Evolutionary conservation across 2,329 filamentous ascomycete species (phyloP).

Genomic region (Penicillium hesseltinei): DNA sequence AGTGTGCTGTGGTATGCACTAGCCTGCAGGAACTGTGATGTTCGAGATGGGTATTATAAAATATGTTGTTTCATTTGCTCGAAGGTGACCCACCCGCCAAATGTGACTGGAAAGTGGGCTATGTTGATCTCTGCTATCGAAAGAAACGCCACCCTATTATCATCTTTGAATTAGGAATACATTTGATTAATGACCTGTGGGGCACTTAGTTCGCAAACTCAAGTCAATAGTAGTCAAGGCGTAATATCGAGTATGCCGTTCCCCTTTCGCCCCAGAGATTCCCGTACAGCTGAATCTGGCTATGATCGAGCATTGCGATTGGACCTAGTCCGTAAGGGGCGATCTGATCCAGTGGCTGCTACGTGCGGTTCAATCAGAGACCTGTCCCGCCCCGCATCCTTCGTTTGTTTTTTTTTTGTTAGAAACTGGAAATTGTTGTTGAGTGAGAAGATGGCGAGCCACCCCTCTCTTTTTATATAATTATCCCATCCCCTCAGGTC

Average conservation of each 20-base stretch:
- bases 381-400: background rate
- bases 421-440: background rate
- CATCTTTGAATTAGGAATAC: background rate
- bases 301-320: background rate
- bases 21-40: background rate
- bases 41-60: background rate
- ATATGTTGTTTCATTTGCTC: background rate
- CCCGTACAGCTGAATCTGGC: background rate
- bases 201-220: background rate
- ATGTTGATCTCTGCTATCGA: background rate
- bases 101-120: background rate
- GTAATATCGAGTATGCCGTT: background rate
- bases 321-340: background rate
- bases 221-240: background rate
- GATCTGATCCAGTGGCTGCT: background rate
- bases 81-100: background rate
- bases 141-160: background rate
- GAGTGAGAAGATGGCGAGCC: background rate
- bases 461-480: background rate
- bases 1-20: no score
- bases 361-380: background rate
- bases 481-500: background rate
- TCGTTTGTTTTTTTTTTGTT: background rate
- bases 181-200: background rate
- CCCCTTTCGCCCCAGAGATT: background rate